Base-by-base conservation (phyloP, 2,329 filamentous ascomycete genomes). In the Fusarium mexicanum region DNA sequence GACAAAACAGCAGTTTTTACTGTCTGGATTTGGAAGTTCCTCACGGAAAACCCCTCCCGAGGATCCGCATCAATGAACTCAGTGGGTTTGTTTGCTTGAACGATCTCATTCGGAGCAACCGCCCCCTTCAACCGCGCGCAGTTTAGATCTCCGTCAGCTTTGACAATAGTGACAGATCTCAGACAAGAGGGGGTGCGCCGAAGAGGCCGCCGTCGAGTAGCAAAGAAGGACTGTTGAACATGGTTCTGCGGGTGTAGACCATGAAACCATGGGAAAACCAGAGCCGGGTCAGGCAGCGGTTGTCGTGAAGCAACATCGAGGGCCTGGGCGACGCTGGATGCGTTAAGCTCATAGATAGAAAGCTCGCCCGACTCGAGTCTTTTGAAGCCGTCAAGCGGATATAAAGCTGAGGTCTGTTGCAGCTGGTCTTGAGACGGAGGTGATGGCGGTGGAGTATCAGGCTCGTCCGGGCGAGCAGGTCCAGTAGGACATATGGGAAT, bases 21-120 rank as follows among this genome's bases (percentile, higher is more conserved):
- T 1, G 94, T 89, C 82, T 99, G 96, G 44, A 98, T 98, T 78
- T 98, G 96, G 80, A 99, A 99, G 81, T 98, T 98, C 51, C 96
- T 91, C 48, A 98, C 95, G 9, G 94, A 98, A 80, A 98, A 98
- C 14, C 96, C 96, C 74, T 97, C 94, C 64, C 86, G 89, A 3
- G 96, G 96, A 79, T 99, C 96, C 46, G 92, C 89, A 48, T 97
- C 94, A 69, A 95, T 85, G 79, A 99, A 98, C 29, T 91, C 87
- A 50, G 88, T 83, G 22, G 84, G 83, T 6, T 79, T 80, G 6
- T 82, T 81, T 1, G 85, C 77, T 43, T 90, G 87, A 65, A 98
- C 83, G 50, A 98, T 87, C 82, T 98, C 96, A 4, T 93, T 90
- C 0, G 95, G 93, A 7, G 92, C 88, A 75, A 98, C 89, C 31